Conservation (phyloP, 139 green algal genomes). For the Micractinium conductrix region DNA sequence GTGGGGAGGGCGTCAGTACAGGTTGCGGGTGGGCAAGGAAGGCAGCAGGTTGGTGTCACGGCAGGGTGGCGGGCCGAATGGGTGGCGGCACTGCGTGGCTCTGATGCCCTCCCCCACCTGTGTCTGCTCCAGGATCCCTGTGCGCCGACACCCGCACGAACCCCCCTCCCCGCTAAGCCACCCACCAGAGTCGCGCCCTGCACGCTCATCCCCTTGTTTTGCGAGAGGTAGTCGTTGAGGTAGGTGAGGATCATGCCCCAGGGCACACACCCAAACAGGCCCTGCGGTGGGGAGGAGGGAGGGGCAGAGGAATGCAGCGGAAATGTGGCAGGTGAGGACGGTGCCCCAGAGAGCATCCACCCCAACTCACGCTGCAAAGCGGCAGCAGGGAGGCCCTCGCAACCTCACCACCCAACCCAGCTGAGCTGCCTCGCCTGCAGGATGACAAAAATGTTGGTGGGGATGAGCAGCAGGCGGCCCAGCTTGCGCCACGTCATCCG, state of each 20-base stretch:
- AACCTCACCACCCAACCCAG: not conserved
- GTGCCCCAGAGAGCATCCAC: no score
- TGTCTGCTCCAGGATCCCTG: no score
- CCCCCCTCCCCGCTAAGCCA: not conserved
- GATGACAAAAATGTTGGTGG: conserved; percentile 77
- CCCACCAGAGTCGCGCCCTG: conserved; percentile 44
- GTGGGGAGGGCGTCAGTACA: not conserved
- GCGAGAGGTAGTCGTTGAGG: conserved; percentile 84
- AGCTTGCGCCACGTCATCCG: conserved; percentile 69
- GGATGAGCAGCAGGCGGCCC: conserved; percentile 52
- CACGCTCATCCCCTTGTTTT: conserved; percentile 58
- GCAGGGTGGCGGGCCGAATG: not conserved
- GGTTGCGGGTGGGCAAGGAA: not conserved
- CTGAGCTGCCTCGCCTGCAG: conserved; percentile 54
- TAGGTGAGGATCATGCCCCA: conserved; percentile 85
- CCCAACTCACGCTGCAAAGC: not conserved
- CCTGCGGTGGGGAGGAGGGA: conserved; percentile 44
- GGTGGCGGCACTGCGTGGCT: no score
- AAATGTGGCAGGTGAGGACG: not conserved
- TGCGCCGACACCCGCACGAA: no score
- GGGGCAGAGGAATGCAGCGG: not conserved
- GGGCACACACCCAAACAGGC: conserved; percentile 75
- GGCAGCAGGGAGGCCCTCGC: not conserved
- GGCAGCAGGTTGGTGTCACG: not conserved
- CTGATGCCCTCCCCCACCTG: not conserved